Conservation (phyloP, 2,329 filamentous ascomycete species). For the Chrysosporium keratinophilum region DNA sequence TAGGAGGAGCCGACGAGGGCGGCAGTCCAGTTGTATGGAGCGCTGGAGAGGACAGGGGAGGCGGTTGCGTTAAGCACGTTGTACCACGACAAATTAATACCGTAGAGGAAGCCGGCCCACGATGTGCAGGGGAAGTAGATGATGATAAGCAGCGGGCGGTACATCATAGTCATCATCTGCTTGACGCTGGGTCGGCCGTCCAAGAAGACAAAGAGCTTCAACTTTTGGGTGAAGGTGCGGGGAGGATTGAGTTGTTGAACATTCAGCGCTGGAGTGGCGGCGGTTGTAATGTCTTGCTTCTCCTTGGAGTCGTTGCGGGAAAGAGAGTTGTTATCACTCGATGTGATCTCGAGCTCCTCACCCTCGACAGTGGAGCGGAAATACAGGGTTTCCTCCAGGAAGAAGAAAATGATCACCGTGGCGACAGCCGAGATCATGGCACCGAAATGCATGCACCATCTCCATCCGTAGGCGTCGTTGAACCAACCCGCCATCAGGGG, state of each 20-base stretch:
- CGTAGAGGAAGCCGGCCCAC: slow-evolving; percentile 24
- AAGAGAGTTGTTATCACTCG: slow-evolving; percentile 4
- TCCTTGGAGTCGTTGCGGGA: slow-evolving; percentile 4
- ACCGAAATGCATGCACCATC: slow-evolving; percentile 45
- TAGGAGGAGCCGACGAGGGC: slow-evolving; percentile 22
- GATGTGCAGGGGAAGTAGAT: slow-evolving; percentile 24
- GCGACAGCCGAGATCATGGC: slow-evolving; percentile 44
- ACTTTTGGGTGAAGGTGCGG: slow-evolving; percentile 11
- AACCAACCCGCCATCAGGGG: slow-evolving; percentile 44
- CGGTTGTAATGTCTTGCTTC: neutral
- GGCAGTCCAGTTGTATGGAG: slow-evolving; percentile 24
- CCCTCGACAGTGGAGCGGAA: slow-evolving; percentile 31
- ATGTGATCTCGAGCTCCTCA: slow-evolving; percentile 16
- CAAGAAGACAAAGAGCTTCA: slow-evolving; percentile 22
- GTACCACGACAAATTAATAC: slow-evolving; percentile 24
- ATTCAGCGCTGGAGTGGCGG: neutral
- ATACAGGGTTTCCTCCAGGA: slow-evolving; percentile 53
- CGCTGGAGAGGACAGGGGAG: slow-evolving; percentile 21
- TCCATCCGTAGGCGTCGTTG: slow-evolving; percentile 40
- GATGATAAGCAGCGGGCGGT: slow-evolving; percentile 21
- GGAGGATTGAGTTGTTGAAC: slow-evolving; percentile 3
- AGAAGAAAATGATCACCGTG: slow-evolving; percentile 47
- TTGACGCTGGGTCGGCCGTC: slow-evolving; percentile 13
- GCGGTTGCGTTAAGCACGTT: slow-evolving; percentile 26
- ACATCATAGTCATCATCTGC: slow-evolving; percentile 19